Evolutionary conservation across 2,329 filamentous ascomycete genomes (phyloP), one percentile per base, ranked within the genome.

Genomic region (Amylocarpus encephaloides): DNA sequence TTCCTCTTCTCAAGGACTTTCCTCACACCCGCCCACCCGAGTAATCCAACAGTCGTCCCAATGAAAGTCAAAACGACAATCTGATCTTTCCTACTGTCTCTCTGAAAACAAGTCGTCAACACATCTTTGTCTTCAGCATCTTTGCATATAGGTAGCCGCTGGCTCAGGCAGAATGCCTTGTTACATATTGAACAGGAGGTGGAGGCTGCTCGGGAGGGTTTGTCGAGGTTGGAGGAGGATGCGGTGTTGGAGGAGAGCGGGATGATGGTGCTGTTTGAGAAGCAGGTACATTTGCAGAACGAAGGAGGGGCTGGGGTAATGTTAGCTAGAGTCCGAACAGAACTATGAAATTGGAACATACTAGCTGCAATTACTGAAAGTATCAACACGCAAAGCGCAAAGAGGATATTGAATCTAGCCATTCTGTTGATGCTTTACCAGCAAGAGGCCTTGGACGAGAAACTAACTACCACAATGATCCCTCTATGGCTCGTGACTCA

Each of bases 221-320:
- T 56, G 7, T 59, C 48, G 13, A 51, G 46, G 15, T 36, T 56
- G 43, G 59, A 51, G 46, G 16, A n/a, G 4, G 36, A 6, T 6
- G 61, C 59, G 51, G 51, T 59, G 55, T 57, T 64, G 51, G 54
- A 65, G 54, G 60, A 77, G 9, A 83, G 73, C 12, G 77, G 73
- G 62, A 85, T 82, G 61, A 85, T 82, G 57, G 80, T 84, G 72
- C 78, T 82, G 70, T 85, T 84, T 59, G 78, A 79, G 70, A 82
- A 82, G 70, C 81, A 85, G 59, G 79, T 84, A 70, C 81, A 85
- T 73, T 85, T 85, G 73, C 81, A 85, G 65, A 84, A 85, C 1
- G 77, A 79, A 15, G 79, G 80, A 39, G 79, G 75, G 30, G 76
- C 80, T 83, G 61, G 12, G 33, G 9, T 29, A n/a, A 18, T 48